Base-by-base conservation (phyloP, 768 basidiomycete genomes). In the Hydnomerulius pinastri region DNA sequence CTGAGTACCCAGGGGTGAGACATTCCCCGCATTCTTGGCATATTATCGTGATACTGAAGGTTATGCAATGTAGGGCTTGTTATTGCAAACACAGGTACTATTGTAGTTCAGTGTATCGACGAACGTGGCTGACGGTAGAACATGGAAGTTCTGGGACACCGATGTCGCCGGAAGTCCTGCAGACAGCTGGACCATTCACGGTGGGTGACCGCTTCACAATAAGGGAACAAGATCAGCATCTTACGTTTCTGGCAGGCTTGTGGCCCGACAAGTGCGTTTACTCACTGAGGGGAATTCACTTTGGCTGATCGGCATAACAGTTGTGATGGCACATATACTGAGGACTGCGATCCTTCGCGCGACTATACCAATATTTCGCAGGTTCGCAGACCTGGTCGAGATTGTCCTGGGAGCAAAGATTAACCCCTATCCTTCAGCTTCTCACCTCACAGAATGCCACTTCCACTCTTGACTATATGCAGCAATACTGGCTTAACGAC, bases 181-280 rank as follows among this genome's bases (percentile, higher is more conserved):
- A 9, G 57, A 85, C 58, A 83, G 81, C 58, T 90, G 87, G 86
- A 90, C 86, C 1, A 83, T 88, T 50, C 87, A 87, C 46, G 85
- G 87, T 82, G 50, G 40, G 77, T 57, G n/a, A n/a, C 13, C 25
- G 11, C 24, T 32, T 28, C 23, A n/a, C 43, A 23, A 12, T 35
- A 15, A 13, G 12, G n/a, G 28, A 20, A 20, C 27, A 15, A 36
- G 35, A 18, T 6, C 11, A 4, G 25, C 20, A 33, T 4, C 42
- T 58, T 20, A 58, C 32, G 57, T 32, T 24, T 18, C 25, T 54
- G 20, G 17, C 50, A 81, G 85, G 85, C 51, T 71, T 86, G 35
- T 87, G 85, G 86, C 82, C 83, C 4, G 85, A 85, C 57, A 67
- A 80, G 81, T 83, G 55, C 43, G 76, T 67, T 39, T 4, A 5